These are phyloP conservation scores for Aspergillus sp. DNA, from an alignment of 2,329 filamentous ascomycete genomes.

Conservation along the genomic window DNA sequence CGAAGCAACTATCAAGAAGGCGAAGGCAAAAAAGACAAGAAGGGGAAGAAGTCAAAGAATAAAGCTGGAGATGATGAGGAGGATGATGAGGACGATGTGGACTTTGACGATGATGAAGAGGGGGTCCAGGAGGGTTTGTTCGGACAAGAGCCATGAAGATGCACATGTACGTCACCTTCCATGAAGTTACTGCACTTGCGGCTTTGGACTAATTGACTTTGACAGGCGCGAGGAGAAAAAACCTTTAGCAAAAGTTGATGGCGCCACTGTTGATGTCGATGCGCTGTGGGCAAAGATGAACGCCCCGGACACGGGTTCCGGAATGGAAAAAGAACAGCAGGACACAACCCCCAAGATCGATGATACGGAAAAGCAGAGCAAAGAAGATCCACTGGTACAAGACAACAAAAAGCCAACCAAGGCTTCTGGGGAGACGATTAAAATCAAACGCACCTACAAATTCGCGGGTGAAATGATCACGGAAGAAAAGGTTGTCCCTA, in stretches of 20 bases:
- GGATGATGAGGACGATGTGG: conserved; percentile 33
- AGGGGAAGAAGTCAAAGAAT: conserved; percentile 30
- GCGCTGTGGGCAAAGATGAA: conserved; percentile 52
- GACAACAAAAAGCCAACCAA: conserved; percentile 6
- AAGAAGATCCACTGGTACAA: conserved; percentile 5
- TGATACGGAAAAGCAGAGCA: conserved; percentile 8
- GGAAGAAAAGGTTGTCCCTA: conserved; percentile 50
- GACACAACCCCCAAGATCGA: conserved; percentile 11
- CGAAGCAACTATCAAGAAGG: conserved; percentile 51
- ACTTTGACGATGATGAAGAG: conserved; percentile 37
- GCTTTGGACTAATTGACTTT: background rate
- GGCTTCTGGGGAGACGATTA: conserved; percentile 44
- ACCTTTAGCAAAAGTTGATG: conserved; percentile 43
- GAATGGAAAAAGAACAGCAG: background rate
- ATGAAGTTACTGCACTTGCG: background rate
- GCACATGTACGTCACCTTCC: conserved; percentile 33
- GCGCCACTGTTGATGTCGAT: conserved; percentile 53
- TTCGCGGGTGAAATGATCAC: conserved; percentile 54
- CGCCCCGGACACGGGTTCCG: conserved; percentile 18
- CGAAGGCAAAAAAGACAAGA: conserved; percentile 37
- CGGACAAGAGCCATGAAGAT: conserved; percentile 51
- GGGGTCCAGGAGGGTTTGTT: conserved; percentile 49
- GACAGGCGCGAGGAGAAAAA: conserved; percentile 44
- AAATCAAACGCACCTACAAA: conserved; percentile 53
- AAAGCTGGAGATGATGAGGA: conserved; percentile 31